Conservation (phyloP, 2,329 filamentous ascomycete genomes). For the Aaosphaeria arxii region DNA sequence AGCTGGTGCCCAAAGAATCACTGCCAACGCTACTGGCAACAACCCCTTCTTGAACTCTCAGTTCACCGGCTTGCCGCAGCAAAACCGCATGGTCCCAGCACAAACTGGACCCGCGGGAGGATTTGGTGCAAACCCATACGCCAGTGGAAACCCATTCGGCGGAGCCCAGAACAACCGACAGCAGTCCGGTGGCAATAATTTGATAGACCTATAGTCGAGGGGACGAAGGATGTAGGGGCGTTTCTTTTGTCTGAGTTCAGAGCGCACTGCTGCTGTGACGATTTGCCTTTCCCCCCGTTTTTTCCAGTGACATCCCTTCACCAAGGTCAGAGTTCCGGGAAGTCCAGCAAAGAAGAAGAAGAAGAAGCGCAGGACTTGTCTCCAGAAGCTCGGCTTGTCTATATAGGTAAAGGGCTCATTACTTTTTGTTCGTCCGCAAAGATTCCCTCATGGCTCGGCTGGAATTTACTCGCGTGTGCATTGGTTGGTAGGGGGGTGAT, state of each 20-base stretch:
- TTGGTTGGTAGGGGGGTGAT: no score
- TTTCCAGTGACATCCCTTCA: no score
- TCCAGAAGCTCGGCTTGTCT: no score
- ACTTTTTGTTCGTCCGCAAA: no score
- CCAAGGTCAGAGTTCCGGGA: no score
- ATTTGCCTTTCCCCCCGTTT: background rate
- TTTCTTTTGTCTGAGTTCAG: conserved; percentile 20
- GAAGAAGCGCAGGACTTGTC: no score
- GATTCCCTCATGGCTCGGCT: no score
- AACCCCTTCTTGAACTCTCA: conserved; percentile 88
- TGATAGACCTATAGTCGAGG: conserved; percentile 57
- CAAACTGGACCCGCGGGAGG: conserved; percentile 50
- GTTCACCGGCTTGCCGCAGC: conserved; percentile 66
- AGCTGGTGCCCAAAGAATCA: conserved; percentile 69
- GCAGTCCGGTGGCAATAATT: conserved; percentile 48
- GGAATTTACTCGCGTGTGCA: no score
- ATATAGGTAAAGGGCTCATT: no score
- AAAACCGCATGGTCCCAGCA: conserved; percentile 46
- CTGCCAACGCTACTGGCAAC: conserved; percentile 66
- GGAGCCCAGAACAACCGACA: conserved; percentile 39
- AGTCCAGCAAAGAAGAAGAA: no score
- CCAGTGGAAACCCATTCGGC: conserved; percentile 56
- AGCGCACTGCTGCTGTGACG: conserved; percentile 7
- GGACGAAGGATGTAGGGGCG: background rate
- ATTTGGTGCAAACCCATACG: conserved; percentile 44